phyloP scores from a whole-genome alignment of 495 filamentous ascomycete species.

The Cercophora scortea region DNA sequence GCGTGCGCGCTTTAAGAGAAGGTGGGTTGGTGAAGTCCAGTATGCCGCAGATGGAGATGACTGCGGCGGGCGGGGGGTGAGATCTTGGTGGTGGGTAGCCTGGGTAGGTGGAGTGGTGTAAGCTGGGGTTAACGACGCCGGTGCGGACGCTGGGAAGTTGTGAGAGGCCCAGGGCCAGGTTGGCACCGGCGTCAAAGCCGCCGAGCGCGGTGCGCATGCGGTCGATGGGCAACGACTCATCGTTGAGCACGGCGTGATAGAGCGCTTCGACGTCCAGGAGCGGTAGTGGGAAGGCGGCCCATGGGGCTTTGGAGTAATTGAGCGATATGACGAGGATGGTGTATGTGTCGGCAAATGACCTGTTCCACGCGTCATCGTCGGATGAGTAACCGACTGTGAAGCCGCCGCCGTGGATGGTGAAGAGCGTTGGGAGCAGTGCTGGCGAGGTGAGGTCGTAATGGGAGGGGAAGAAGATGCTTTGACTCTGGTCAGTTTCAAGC shows the following conservation, averaged over 20 bases:
- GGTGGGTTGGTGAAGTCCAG: constrained; percentile 21
- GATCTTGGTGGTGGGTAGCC: constrained; percentile 6
- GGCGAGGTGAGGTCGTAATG: constrained; percentile 23
- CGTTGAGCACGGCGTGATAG: constrained; percentile 21
- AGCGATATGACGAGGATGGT: constrained; percentile 25
- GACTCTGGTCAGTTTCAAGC: too few relatives aligned
- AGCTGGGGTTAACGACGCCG: neutral
- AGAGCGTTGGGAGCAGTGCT: constrained; percentile 23
- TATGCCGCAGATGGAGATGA: constrained; percentile 22
- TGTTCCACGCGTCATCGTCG: constrained; percentile 34
- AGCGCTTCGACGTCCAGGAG: constrained; percentile 28
- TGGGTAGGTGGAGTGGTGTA: neutral
- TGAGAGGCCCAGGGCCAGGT: constrained; percentile 21
- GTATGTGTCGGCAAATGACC: constrained; percentile 22
- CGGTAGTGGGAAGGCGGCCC: constrained; percentile 23
- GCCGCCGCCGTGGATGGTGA: constrained; percentile 32
- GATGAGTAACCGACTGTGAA: constrained; percentile 22
- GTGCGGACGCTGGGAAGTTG: constrained; percentile 24
- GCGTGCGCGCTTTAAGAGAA: constrained; percentile 15
- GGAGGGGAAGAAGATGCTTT: constrained; percentile 31
- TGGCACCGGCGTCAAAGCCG: constrained; percentile 31
- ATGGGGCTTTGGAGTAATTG: constrained; percentile 31
- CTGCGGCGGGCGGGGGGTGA: constrained; percentile 16
- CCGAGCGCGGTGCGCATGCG: constrained; percentile 21
- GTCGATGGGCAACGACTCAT: constrained; percentile 32